Evolutionary conservation across 345 rosid species (phyloP), one percentile per base, ranked within the genome.

Genomic region (Arabis alpina): DNA sequence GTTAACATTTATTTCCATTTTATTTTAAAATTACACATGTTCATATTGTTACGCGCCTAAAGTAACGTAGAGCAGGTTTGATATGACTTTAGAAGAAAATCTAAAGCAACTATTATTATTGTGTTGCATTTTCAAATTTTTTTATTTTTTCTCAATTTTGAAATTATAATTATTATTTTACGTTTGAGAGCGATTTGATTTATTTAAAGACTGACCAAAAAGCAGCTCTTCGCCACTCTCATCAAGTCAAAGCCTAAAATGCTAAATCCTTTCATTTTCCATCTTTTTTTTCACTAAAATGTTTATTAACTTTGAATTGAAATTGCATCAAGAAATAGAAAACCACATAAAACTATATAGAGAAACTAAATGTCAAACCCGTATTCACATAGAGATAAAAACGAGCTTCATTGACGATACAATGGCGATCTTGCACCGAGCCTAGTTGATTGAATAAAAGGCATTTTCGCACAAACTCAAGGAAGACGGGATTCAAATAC

Each of bases 231-330:
- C 81, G 82, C 78, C 70, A 82, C 23, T 50, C 24, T 54, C 19
- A 51, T 58, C 60, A 72, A 80, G 87, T 85, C 86, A 87, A 85
- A 82, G 28, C 78, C 62, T 52, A 68, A 59, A 56, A 24, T 36
- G 43, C 59, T 63, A 68, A 54, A 30, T 47, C 66, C 28, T 42
- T 19, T 79, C 68, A 75, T 74, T 74, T 80, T 72, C 66, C 44
- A 71, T 43, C 73, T 19, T 19, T 19, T 19, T 19, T 19, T 19
- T 19, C 23, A 19, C 23, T 19, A 1, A 19, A 19, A 19, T 19
- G 23, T 19, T 19, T 19, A 19, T 19, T 19, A 19, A 19, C 23
- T 19, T 19, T 19, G 23, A 19, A 19, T 19, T 19, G 23, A 19
- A 19, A 19, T 19, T 19, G 23, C 23, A 19, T 19, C 1, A 19